Base-by-base conservation (phyloP, 192 early-diverging fungal species). In the Umbelopsis ramanniana region DNA sequence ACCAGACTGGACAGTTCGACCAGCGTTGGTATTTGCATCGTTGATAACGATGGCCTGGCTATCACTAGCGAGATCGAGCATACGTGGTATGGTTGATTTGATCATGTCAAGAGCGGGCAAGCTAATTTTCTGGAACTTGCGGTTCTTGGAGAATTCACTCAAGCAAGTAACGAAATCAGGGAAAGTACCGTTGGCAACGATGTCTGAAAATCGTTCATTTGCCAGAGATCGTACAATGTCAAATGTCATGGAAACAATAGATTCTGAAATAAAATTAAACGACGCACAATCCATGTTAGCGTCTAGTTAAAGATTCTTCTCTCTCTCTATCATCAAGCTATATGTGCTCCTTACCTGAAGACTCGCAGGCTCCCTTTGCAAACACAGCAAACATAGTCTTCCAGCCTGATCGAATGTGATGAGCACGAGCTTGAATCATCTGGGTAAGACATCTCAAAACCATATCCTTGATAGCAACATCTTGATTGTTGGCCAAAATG, bases 391-490 rank as follows among this genome's bases (percentile, higher is more conserved):
- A 70, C 54, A 93, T 84, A 0, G 88, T 85, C 67, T 89, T 91
- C 89, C 92, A 94, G 0, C 96, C 96, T 17, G 90, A 93, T 45
- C 92, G 88, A 57, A 98, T 92, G 29, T 91, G 86, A 69, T 84
- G 80, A 35, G 93, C 86, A 46, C 92, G 80, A 0, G 93, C 90
- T 63, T 87, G 86, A 46, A 93, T 87, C 63, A 93, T 83, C 79
- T 93, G 92, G 12, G 85, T 86, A n/a, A 90, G 85, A 80, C 95
- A 97, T 77, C 85, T 84, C 67, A 85, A 85, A 17, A 84, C 92
- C 88, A 96, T 95, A 67, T 88, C 90, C 76, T 91, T 90, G 69
- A 93, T 87, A 22, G 81, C 76, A 33, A 89, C 90, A 35, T 93
- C 84, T n/a, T 89, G 82, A 67, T 92, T 92, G 22, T 95, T 93